Base-by-base conservation (phyloP, 2,329 filamentous ascomycete species). In the Parastagonospora nodorum region DNA sequence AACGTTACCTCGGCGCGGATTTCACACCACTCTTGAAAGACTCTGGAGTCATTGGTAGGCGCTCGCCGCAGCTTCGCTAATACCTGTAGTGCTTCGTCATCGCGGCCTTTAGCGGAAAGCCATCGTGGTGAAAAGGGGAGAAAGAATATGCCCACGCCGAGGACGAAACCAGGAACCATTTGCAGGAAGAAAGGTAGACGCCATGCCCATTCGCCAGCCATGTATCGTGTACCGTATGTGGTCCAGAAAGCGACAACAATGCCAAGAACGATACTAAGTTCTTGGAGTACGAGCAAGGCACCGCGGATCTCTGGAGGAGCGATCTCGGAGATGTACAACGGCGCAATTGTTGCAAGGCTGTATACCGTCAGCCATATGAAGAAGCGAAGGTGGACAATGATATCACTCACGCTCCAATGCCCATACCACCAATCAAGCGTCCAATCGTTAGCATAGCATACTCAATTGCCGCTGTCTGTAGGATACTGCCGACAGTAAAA, bases 111-210 rank as follows among this genome's bases (percentile, higher is more conserved):
- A 35, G 74, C 75, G 7, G 75, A 76, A 0, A 84, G 75, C 76
- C 82, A 84, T 28, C 82, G 74, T 0, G 82, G 82, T 0, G 82
- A 84, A 58, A 80, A 84, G 0, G 83, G 83, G 35, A 83, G 72
- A 52, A 80, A 74, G 19, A 69, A 53, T 24, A 81, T 78, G 8
- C 77, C 77, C 28, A 63, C 38, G 39, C 74, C 68, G 27, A 77
- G 61, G 50, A 73, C 62, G 3, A 75, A 56, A 8, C 75, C 75
- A 4, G 74, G 72, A 4, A 77, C 58, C 51, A 78, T 76, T 48
- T 82, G 79, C 5, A 81, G 64, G 3, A 75, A 67, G 49, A 80
- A 80, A 0, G 80, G 79, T 0, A 82, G 67, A 6, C 78, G 71
- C 59, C 75, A 81, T 2, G 78, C 66, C 64, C 71, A 73, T 55